Evolutionary conservation across 192 early-diverging fungal genomes (phyloP).

Genomic region (Coemansia sp.): DNA sequence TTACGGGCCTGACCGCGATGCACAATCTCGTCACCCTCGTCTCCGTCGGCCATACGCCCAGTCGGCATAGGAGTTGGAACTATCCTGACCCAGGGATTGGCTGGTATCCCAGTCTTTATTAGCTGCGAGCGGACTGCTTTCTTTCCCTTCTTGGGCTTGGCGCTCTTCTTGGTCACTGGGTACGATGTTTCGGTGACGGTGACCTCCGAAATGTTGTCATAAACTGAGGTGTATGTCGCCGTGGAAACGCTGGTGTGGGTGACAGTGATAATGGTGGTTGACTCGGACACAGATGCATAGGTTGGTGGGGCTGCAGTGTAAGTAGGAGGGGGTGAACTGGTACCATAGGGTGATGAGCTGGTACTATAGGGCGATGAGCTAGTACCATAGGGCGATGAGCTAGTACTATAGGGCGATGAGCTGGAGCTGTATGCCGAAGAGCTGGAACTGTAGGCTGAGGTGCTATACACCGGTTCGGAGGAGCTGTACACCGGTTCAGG

Average conservation of each 20-base stretch:
- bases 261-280: slow-evolving; percentile 12
- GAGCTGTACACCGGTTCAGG: background rate
- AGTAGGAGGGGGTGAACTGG: background rate
- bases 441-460: background rate
- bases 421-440: slow-evolving; percentile 7
- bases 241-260: slow-evolving; percentile 15
- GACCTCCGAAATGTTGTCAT: slow-evolving; percentile 16
- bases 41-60: background rate
- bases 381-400: slow-evolving; percentile 6
- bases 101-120: background rate
- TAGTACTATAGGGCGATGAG: slow-evolving; percentile 10
- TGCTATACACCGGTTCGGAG: background rate
- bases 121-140: background rate
- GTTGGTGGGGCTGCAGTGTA: background rate
- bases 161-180: slow-evolving; percentile 1
- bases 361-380: background rate
- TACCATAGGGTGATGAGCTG: background rate
- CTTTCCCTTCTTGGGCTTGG: slow-evolving; percentile 7
- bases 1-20: background rate
- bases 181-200: slow-evolving; percentile 7
- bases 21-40: background rate
- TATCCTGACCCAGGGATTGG: background rate
- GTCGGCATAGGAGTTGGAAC: background rate
- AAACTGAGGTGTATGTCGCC: slow-evolving; percentile 1
- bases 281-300: slow-evolving; percentile 1